Base-by-base conservation (phyloP, 2,329 filamentous ascomycete species). In the Penicillium decumbens region DNA sequence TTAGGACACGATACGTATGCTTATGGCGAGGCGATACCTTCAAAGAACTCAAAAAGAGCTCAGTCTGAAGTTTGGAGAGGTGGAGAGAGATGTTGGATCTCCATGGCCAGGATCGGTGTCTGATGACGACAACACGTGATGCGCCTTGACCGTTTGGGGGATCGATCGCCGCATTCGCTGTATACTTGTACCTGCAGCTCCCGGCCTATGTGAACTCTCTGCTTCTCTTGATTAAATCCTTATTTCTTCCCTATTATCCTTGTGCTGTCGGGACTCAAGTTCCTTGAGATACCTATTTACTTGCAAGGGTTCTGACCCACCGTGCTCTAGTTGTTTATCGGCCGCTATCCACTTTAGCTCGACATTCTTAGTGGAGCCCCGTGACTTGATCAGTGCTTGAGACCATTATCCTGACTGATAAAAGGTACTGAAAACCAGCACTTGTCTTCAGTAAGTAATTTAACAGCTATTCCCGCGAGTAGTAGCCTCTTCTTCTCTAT, bases 81-180 rank as follows among this genome's bases (percentile, higher is more conserved):
- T 24, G 27, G n/a, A 51, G 32, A 30, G 43, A 42, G 32, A n/a
- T 40, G 38, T 9, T 40, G 38, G 38, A 42, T 42, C 38, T 47
- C 6, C 23, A 20, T 44, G 30, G 13, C 35, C 25, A 43, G 46
- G 33, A 35, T 43, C 45, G 46, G 54, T 28, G 52, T 57, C 56
- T 55, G 56, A 58, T 58, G 56, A 57, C 56, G 56, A 56, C 39
- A 41, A 39, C 25, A 58, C 56, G 56, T 58, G 56, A 52, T 45
- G 30, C 27, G 15, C 25, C 23, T 33, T 41, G 28, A 35, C 47
- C 43, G 46, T 6, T 53, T 50, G 15, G n/a, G 50, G 50, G 1
- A 42, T 35, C 8, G 50, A 43, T 52, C 42, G 32, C 24, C 41
- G 10, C 10, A 37, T 37, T 37, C 18, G 33, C 33, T 20, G 15